Evolutionary conservation across 495 filamentous ascomycete genomes (phyloP), one percentile per base, ranked within the genome.

Genomic region (Haplographium delicatum): DNA sequence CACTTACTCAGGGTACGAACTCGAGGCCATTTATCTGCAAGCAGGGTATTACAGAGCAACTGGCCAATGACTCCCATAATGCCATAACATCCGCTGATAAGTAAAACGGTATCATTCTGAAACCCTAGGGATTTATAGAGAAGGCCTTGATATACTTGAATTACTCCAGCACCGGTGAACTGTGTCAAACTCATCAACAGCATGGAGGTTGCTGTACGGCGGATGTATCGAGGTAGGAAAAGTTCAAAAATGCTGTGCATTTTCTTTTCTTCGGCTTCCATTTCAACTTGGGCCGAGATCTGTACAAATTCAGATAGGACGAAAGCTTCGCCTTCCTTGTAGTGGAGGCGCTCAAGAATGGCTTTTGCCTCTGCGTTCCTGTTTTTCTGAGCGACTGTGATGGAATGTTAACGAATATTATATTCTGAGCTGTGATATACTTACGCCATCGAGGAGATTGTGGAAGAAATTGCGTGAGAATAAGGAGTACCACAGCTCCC

Each of bases 361-460:
- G 20, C 8, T 4, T 28, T n/a, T 3, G 41, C 41, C 22, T 44
- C 41, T 3, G n/a, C 5, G 4, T 10, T 25, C 6, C 41, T 11
- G 23, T 44, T 25, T 26, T 44, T 25, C 8, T 25, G 1, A 13
- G 23, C 23, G 6, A 44, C 41, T 44, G 34, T 38, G 7, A 8
- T 8, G 11, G 5, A 16, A 38, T 16, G 15, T 38, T 16, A 38
- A 16, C 6, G 6, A n/a, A n/a, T n/a, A n/a, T n/a, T n/a, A 35
- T 13, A 35, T 16, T 15, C 18, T 35, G n/a, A 35, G 13, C 5
- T 13, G 13, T 5, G 33, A 5, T 5, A 11, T n/a, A 35, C 33
- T 35, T 11, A 35, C 47, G 13, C 54, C 52, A 56, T 13, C 58
- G 50, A 18, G 58, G 58, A 27, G 54, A 47, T 15, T 58, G 28